Conservation (phyloP, 1,139 yeast genomes). For the Sugiyamaella neomexicana region DNA sequence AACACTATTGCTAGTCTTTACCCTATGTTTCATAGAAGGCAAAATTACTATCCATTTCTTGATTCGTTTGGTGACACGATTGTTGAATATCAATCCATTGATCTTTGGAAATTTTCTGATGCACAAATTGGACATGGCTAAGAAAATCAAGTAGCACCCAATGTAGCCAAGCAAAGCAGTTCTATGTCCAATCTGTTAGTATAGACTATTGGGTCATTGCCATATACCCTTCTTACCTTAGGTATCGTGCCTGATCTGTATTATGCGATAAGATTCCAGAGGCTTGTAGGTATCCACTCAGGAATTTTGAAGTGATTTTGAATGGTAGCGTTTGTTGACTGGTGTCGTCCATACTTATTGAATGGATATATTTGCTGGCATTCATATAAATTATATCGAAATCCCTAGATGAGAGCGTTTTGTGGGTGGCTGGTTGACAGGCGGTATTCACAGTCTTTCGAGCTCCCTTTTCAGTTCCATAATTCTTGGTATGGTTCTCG, state of each 20-base stretch:
- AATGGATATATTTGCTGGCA: conserved; percentile 21
- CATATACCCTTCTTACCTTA: conserved; percentile 14
- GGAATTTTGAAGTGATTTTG: conserved; percentile 11
- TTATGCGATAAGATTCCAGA: conserved; percentile 9
- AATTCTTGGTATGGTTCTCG: conserved; percentile 14
- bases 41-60: conserved; percentile 2
- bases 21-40: not conserved
- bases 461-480: conserved; percentile 7
- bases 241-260: not conserved
- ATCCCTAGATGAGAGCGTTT: conserved; percentile 14
- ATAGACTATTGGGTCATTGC: too few species aligned
- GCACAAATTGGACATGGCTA: not conserved
- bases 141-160: conserved; percentile 1
- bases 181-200: not conserved
- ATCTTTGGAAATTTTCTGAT: not conserved
- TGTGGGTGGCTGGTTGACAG: conserved; percentile 18
- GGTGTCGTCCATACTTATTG: not conserved
- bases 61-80: conserved; percentile 1
- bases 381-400: conserved; percentile 21
- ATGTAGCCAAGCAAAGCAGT: conserved; percentile 5
- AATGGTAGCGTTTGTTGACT: conserved; percentile 16
- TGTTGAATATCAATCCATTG: conserved; percentile 1
- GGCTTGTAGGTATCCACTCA: conserved; percentile 12
- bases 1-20: not conserved
- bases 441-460: conserved; percentile 14